phyloP scores from a whole-genome alignment of 768 basidiomycete species.

The Dentipellis fragilis region DNA sequence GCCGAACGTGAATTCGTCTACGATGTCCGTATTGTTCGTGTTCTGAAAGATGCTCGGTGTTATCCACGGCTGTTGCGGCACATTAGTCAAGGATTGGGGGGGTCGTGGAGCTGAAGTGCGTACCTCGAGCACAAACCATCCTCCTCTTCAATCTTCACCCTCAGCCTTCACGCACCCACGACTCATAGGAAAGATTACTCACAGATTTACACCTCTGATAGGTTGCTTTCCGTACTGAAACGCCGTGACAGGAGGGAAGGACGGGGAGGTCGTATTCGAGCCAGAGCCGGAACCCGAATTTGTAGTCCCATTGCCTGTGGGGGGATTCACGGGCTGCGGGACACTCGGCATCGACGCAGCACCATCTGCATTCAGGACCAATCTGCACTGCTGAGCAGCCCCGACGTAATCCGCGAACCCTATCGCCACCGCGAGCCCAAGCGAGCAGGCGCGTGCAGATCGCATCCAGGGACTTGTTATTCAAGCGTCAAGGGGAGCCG shows the following conservation, averaged over 20 bases:
- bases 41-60: slow-evolving; percentile 64
- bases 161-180: background rate
- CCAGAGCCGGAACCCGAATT: background rate
- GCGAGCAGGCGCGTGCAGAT: background rate
- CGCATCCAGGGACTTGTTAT: background rate
- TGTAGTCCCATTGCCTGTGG: background rate
- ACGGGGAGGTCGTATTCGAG: slow-evolving; percentile 11
- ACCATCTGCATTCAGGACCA: slow-evolving; percentile 4
- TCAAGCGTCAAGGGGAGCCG: background rate
- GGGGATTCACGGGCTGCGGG: background rate
- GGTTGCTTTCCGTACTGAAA: slow-evolving; percentile 28
- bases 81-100: background rate
- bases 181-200: slow-evolving; percentile 18
- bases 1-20: slow-evolving; percentile 58
- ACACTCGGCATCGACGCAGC: background rate
- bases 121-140: slow-evolving; percentile 57
- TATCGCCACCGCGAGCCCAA: background rate
- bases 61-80: slow-evolving; percentile 53
- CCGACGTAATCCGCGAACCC: background rate
- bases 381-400: slow-evolving; percentile 18
- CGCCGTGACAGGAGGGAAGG: slow-evolving; percentile 25
- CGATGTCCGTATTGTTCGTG: slow-evolving; percentile 42
- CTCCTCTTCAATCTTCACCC: slow-evolving; percentile 30
- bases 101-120: slow-evolving; percentile 1
- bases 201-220: slow-evolving; percentile 57